Evolutionary conservation across 306 rosid genomes (phyloP).

Genomic region (Medicago lupulina): DNA sequence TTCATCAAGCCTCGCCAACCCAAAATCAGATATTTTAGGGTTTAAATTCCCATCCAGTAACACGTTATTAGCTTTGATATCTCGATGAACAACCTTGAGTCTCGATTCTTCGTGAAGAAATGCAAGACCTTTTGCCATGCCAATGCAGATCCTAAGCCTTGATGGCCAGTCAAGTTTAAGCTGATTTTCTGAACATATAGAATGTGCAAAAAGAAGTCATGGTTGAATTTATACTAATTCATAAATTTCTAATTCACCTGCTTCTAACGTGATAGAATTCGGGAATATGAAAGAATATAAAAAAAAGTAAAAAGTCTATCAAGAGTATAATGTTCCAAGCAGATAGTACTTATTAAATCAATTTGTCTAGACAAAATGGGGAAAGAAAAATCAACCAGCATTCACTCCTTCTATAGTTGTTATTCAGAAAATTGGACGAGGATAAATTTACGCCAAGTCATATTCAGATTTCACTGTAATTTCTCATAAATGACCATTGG

Average conservation of each 20-base stretch:
- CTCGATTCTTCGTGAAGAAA: conserved; percentile 69
- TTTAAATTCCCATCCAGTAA: conserved; percentile 61
- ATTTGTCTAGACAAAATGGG: too few relatives aligned
- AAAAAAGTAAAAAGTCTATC: too few relatives aligned
- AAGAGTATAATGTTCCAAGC: too few relatives aligned
- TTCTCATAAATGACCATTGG: conserved; percentile 24
- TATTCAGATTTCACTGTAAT: neutral
- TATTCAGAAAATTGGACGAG: neutral
- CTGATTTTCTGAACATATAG: conserved; percentile 37
- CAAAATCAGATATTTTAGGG: conserved; percentile 76
- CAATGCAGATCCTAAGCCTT: conserved; percentile 66
- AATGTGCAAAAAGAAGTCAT: conserved; percentile 18
- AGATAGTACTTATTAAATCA: too few relatives aligned
- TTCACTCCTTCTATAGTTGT: neutral
- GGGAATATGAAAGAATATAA: too few relatives aligned
- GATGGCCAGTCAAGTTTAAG: conserved; percentile 62
- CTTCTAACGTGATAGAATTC: neutral
- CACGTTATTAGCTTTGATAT: conserved; percentile 66
- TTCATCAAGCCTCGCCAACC: conserved; percentile 72
- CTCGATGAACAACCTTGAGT: conserved; percentile 71
- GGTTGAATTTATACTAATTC: neutral
- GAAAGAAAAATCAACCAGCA: too few relatives aligned
- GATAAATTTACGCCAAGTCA: neutral
- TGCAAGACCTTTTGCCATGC: conserved; percentile 69
- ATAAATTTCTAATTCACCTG: neutral